phyloP scores from a whole-genome alignment of 495 filamentous ascomycete genomes.

The Hypoxylon fuscum region DNA sequence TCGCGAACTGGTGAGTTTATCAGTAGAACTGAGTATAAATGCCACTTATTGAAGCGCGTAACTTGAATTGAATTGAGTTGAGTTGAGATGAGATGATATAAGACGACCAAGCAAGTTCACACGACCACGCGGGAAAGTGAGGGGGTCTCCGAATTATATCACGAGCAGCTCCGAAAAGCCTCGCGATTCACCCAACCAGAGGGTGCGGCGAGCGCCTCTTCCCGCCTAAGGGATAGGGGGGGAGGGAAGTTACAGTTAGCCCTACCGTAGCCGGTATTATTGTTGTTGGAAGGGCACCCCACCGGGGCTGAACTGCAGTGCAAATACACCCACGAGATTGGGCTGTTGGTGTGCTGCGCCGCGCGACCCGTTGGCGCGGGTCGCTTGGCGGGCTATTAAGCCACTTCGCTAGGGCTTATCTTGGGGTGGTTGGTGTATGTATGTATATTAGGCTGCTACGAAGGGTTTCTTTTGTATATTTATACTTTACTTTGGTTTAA shows the following conservation, averaged over 20 bases:
- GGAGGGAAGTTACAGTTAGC: neutral
- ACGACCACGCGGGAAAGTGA: too few relatives aligned
- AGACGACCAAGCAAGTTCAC: too few relatives aligned
- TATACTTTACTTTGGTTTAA: too few relatives aligned
- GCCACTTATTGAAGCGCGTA: too few relatives aligned
- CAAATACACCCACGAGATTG: too few relatives aligned
- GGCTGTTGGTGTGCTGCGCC: neutral
- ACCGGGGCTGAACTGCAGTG: too few relatives aligned
- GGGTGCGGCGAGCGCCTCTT: constrained; percentile 8
- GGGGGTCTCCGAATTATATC: constrained; percentile 23
- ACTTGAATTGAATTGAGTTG: neutral
- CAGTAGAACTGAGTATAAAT: too few relatives aligned
- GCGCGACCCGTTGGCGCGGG: neutral
- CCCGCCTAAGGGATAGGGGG: neutral
- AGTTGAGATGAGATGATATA: neutral
- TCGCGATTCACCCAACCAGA: constrained; percentile 25
- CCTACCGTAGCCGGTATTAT: neutral
- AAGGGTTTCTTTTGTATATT: too few relatives aligned
- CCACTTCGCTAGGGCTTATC: neutral
- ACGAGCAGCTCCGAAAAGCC: constrained; percentile 1
- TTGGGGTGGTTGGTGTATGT: too few relatives aligned
- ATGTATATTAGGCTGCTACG: too few relatives aligned
- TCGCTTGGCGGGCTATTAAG: neutral
- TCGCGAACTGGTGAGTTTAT: too few relatives aligned
- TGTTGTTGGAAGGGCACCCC: too few relatives aligned